Evolutionary conservation across 2,329 filamentous ascomycete species (phyloP).

Genomic region (Paramyrothecium sp.): DNA sequence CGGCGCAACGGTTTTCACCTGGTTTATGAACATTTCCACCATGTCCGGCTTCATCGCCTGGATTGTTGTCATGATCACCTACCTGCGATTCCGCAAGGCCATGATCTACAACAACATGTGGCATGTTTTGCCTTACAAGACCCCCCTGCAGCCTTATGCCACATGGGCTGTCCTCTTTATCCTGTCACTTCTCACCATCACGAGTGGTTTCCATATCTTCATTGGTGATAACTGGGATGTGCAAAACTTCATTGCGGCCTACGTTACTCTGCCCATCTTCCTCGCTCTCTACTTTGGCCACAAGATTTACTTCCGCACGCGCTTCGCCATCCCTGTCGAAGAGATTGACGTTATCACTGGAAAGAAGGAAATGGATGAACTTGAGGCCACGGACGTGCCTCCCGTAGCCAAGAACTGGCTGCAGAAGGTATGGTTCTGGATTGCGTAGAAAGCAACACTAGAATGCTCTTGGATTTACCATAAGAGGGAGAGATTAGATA

Average conservation of each 20-base stretch:
- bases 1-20: slow-evolving; percentile 64
- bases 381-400: slow-evolving; percentile 45
- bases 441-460: slow-evolving; percentile 35
- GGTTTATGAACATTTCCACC: slow-evolving; percentile 70
- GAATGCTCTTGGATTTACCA: neutral
- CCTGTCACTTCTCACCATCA: slow-evolving; percentile 62
- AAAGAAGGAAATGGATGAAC: slow-evolving; percentile 61
- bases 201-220: slow-evolving; percentile 76
- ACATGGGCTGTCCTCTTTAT: slow-evolving; percentile 58
- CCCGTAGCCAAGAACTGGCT: slow-evolving; percentile 49
- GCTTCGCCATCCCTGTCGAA: slow-evolving; percentile 36
- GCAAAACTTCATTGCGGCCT: slow-evolving; percentile 62
- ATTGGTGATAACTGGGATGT: slow-evolving; percentile 63
- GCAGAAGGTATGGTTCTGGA: slow-evolving; percentile 56
- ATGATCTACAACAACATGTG: slow-evolving; percentile 51
- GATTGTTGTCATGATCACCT: slow-evolving; percentile 57
- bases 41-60: slow-evolving; percentile 60
- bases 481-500: neutral
- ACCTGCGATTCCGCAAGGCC: slow-evolving; percentile 58
- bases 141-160: slow-evolving; percentile 59
- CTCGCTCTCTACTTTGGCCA: slow-evolving; percentile 59
- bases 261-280: slow-evolving; percentile 63
- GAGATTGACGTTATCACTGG: slow-evolving; percentile 58
- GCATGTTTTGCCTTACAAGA: slow-evolving; percentile 49
- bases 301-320: slow-evolving; percentile 49